phyloP scores from a whole-genome alignment of 441 rosid genomes.

The Eutrema salsugineum region DNA sequence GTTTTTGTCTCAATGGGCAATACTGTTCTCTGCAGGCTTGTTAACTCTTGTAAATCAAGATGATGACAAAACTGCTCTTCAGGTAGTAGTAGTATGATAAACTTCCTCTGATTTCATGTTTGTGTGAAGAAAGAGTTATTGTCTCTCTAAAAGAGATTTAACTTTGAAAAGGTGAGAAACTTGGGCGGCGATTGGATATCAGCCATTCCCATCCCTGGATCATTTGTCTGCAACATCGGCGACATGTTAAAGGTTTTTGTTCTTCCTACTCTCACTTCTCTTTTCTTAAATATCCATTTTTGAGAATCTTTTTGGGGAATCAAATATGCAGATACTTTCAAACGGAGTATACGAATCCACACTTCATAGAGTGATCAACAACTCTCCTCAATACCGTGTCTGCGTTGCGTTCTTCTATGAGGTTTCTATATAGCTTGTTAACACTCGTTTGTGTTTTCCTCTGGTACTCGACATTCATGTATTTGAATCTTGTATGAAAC shows the following conservation, averaged over 20 bases:
- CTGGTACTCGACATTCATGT: not conserved
- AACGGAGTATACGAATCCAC: constrained; percentile 83
- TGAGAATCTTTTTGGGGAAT: not conserved
- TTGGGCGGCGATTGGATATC: constrained; percentile 76
- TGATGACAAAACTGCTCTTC: constrained; percentile 79
- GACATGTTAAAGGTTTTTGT: constrained; percentile 88
- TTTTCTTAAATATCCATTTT: constrained; percentile 1
- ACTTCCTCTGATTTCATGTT: not conserved
- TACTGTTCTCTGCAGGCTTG: constrained; percentile 44
- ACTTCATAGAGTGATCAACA: constrained; percentile 67
- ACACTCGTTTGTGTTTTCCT: not conserved
- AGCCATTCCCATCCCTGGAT: constrained; percentile 78
- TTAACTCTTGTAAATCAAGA: constrained; percentile 94
- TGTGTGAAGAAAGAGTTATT: not conserved
- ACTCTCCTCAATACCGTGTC: constrained; percentile 53
- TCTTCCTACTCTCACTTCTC: not conserved
- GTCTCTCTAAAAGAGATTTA: not conserved
- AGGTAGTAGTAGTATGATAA: constrained; percentile 38
- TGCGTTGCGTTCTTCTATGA: constrained; percentile 76
- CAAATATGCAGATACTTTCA: constrained; percentile 54
- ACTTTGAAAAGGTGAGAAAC: constrained; percentile 59
- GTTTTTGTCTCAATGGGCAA: not conserved
- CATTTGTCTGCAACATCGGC: constrained; percentile 91
- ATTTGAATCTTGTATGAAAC: not conserved
- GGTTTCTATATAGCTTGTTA: constrained; percentile 36